Evolutionary conservation across 148 eudicot species (phyloP).

Genomic region (Euryodendron excelsum): DNA sequence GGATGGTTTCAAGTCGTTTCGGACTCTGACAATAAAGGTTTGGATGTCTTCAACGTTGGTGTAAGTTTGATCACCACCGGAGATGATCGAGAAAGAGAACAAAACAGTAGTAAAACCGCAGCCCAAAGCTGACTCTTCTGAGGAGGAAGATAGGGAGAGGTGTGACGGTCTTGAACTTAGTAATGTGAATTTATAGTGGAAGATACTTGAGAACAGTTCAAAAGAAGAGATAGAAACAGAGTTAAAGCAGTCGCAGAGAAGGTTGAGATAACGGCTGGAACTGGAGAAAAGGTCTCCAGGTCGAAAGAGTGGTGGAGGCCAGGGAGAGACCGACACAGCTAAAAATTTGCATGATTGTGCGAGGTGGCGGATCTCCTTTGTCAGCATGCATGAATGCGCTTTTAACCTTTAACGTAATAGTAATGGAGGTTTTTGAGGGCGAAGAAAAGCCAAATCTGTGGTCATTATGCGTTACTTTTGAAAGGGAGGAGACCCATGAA

Average conservation of each 20-base stretch:
- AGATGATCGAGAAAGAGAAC: conserved; percentile 4
- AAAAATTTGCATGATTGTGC: background rate
- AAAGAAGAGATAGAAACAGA: background rate
- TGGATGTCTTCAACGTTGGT: background rate
- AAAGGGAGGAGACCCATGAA: too few species aligned
- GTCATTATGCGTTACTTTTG: too few species aligned
- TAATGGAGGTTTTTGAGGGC: too few species aligned
- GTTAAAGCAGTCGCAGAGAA: background rate
- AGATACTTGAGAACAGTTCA: background rate
- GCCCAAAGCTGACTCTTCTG: conserved; percentile 5
- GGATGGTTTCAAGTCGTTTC: conserved; percentile 44
- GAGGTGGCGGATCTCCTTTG: background rate
- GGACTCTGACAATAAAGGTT: conserved; percentile 42
- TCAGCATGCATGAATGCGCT: too few species aligned
- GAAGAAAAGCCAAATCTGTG: too few species aligned
- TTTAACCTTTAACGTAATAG: too few species aligned
- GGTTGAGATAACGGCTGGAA: conserved; percentile 5
- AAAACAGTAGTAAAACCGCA: background rate
- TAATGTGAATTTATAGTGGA: background rate
- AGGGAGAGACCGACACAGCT: background rate
- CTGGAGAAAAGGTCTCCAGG: background rate
- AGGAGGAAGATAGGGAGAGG: background rate
- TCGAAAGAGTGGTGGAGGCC: background rate
- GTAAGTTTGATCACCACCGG: background rate
- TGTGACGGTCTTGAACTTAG: background rate